Evolutionary conservation across 208 protist species (phyloP).

Genomic region (Vickermania spadyakhi): DNA sequence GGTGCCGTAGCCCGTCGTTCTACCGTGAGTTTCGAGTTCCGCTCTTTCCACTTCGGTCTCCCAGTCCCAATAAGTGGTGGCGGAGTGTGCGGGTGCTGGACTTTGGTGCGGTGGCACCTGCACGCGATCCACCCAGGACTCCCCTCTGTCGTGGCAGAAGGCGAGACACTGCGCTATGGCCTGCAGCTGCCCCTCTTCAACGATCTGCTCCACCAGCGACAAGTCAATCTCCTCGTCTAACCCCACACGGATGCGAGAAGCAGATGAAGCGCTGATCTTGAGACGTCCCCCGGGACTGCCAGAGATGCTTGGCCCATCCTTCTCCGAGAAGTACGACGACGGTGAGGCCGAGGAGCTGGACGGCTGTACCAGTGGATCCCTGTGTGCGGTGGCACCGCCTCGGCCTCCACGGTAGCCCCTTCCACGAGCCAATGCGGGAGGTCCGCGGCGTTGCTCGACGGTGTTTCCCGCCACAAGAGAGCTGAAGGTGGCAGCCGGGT

Average conservation of each 20-base stretch:
- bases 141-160: slow-evolving; percentile 42
- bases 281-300: slow-evolving; percentile 8
- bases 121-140: slow-evolving; percentile 4
- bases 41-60: background rate
- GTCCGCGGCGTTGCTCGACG: background rate
- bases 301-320: background rate
- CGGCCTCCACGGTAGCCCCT: background rate
- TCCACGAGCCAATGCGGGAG: background rate
- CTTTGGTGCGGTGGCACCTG: slow-evolving; percentile 1
- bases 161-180: slow-evolving; percentile 77
- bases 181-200: slow-evolving; percentile 85
- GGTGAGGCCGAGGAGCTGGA: too few relatives aligned
- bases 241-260: slow-evolving; percentile 30
- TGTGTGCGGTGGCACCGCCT: background rate
- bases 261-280: slow-evolving; percentile 46
- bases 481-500: slow-evolving; percentile 2
- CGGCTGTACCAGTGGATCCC: too few relatives aligned
- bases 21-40: too few relatives aligned
- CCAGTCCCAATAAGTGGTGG: background rate
- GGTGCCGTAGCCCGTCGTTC: too few relatives aligned
- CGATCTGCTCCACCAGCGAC: slow-evolving; percentile 79
- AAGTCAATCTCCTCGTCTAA: slow-evolving; percentile 67
- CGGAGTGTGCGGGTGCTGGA: background rate
- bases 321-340: background rate
- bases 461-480: background rate